Percentiles rank a stretch among this genome's conserved stretches.
phyloP scores from a whole-genome alignment of 495 filamentous ascomycete genomes.

The Barbatosphaeria neglecta region DNA sequence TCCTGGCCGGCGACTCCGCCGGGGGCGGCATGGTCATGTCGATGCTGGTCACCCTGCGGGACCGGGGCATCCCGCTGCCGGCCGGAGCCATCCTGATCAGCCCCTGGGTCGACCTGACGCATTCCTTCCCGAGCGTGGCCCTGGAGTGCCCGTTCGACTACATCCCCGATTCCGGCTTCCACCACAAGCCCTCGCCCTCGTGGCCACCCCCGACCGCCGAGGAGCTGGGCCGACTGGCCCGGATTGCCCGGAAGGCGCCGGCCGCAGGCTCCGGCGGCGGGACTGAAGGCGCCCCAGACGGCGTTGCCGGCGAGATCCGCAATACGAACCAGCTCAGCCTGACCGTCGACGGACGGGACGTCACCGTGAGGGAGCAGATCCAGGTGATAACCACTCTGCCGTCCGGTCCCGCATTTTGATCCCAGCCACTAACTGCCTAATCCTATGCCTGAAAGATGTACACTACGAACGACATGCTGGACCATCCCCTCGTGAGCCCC shows the following conservation, averaged over 20 bases:
- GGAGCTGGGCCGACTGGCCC: constrained; percentile 39
- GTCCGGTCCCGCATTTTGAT: background rate
- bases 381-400: no score
- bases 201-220: constrained; percentile 89
- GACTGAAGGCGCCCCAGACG: constrained; percentile 1
- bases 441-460: constrained; percentile 59
- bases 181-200: constrained; percentile 65
- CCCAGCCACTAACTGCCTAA: constrained; percentile 7
- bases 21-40: constrained; percentile 78
- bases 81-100: constrained; percentile 85
- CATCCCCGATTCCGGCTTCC: constrained; percentile 76
- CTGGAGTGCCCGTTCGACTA: constrained; percentile 67
- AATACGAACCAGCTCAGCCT: constrained; percentile 32
- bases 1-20: constrained; percentile 80
- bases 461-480: constrained; percentile 72
- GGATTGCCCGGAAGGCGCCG: constrained; percentile 13
- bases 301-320: constrained; percentile 13
- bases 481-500: constrained; percentile 83
- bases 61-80: constrained; percentile 68
- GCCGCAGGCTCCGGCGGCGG: constrained; percentile 1
- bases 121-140: constrained; percentile 83
- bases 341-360: constrained; percentile 55
- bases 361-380: constrained; percentile 82
- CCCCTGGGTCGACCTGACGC: constrained; percentile 88
- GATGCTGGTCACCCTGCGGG: constrained; percentile 68